phyloP scores from a whole-genome alignment of 768 basidiomycete species.

The Russula sp. region DNA sequence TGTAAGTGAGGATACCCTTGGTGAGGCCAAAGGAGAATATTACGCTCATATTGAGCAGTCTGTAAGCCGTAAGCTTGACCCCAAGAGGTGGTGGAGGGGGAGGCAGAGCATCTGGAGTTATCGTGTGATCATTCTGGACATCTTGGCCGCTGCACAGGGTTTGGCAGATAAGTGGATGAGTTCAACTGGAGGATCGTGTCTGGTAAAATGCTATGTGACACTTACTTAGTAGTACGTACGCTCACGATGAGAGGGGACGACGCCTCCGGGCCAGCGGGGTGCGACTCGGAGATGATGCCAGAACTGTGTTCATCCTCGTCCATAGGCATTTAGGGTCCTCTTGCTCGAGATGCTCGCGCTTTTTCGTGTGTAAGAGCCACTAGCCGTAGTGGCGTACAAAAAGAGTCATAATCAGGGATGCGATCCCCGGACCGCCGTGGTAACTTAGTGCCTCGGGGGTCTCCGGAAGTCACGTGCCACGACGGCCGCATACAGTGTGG shows the following conservation, averaged over 20 bases:
- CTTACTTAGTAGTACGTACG: not conserved
- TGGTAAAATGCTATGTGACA: not conserved
- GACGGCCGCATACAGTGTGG: too few relatives aligned
- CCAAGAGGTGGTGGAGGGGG: conserved; percentile 4
- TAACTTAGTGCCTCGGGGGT: too few relatives aligned
- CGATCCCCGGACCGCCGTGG: too few relatives aligned
- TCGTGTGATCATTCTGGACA: not conserved
- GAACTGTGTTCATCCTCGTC: not conserved
- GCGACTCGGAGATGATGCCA: not conserved
- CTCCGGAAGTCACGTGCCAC: too few relatives aligned
- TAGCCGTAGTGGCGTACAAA: not conserved
- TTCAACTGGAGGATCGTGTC: not conserved
- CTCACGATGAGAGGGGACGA: not conserved
- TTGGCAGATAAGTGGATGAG: not conserved
- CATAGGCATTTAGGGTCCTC: not conserved
- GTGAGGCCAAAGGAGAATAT: not conserved
- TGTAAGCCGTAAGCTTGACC: conserved; percentile 8
- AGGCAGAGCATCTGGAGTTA: not conserved
- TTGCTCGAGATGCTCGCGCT: not conserved
- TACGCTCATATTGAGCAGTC: conserved; percentile 3
- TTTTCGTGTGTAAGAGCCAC: not conserved
- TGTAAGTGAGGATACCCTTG: conserved; percentile 10
- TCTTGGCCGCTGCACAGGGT: not conserved
- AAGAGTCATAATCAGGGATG: too few relatives aligned
- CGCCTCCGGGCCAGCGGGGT: not conserved